A percentile compares a stretch with the other conserved stretches of the same genome.
Evolutionary conservation across 306 rosid species (phyloP).

Genomic region (Begonia fuchsioides): DNA sequence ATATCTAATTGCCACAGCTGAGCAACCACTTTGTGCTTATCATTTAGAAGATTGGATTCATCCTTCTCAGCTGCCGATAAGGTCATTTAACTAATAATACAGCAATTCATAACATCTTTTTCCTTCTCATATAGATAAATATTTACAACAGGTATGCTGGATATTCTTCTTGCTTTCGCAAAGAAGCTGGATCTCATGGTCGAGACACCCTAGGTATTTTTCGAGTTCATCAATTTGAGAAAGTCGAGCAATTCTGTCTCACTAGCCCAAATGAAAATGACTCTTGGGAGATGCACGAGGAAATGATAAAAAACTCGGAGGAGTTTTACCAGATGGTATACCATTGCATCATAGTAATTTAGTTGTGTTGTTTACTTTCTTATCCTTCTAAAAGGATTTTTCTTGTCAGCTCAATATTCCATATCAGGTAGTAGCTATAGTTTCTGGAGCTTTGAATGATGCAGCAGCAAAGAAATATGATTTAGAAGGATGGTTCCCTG

Average conservation of each 20-base stretch:
- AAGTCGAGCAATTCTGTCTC: conserved; percentile 84
- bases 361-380: neutral
- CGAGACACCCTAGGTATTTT: conserved; percentile 93
- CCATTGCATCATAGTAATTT: neutral
- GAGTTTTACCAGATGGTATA: conserved; percentile 58
- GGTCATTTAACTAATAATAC: conserved; percentile 24
- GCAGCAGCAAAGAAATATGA: conserved; percentile 97
- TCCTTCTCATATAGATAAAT: conserved; percentile 1
- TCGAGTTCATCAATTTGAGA: conserved; percentile 93
- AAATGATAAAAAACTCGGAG: conserved; percentile 84
- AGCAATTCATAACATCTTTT: neutral
- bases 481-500: conserved; percentile 91
- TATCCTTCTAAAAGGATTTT: neutral
- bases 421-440: conserved; percentile 74
- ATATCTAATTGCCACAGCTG: conserved; percentile 93
- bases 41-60: conserved; percentile 92
- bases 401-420: conserved; percentile 59
- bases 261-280: conserved; percentile 73
- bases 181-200: conserved; percentile 98
- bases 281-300: conserved; percentile 94
- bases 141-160: conserved; percentile 66
- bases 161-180: conserved; percentile 90
- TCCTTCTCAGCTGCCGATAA: conserved; percentile 75
- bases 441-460: conserved; percentile 96
- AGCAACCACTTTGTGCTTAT: conserved; percentile 88